Evolutionary conservation across 805 yeast genomes (phyloP).

Genomic region (Lachancea nothofagi): DNA sequence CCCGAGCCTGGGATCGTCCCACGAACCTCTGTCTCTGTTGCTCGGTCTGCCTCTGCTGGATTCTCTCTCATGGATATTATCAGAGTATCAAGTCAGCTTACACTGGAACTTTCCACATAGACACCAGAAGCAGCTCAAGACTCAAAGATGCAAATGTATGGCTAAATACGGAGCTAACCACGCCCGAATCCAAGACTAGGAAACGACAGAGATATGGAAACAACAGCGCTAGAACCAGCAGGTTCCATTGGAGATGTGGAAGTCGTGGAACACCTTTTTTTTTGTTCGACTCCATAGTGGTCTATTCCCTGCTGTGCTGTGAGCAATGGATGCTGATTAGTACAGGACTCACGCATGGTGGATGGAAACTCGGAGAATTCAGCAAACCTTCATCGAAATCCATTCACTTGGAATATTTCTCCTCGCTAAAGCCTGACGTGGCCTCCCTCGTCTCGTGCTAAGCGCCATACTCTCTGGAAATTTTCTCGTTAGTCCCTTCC

Average conservation of each 20-base stretch:
- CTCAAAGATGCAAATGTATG: constrained; percentile 45
- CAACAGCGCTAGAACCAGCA: not conserved
- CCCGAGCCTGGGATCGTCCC: too few relatives aligned
- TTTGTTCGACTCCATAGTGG: too few relatives aligned
- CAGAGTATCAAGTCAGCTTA: not conserved
- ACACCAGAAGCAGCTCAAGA: constrained; percentile 24
- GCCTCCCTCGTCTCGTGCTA: not conserved
- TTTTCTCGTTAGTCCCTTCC: not conserved
- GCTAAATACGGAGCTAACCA: constrained; percentile 4
- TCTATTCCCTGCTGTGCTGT: too few relatives aligned
- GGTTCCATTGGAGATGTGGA: too few relatives aligned
- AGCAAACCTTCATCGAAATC: too few relatives aligned
- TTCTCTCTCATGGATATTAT: constrained; percentile 5
- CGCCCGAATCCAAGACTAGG: not conserved
- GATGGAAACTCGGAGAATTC: too few relatives aligned
- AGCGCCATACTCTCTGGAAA: too few relatives aligned
- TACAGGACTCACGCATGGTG: too few relatives aligned
- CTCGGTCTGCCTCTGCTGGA: not conserved
- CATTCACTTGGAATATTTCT: too few relatives aligned
- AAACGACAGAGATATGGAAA: not conserved
- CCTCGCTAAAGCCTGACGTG: too few relatives aligned
- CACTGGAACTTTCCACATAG: constrained; percentile 1
- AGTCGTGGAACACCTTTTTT: too few relatives aligned
- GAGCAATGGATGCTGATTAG: too few relatives aligned
- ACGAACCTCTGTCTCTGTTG: not conserved